Conservation (phyloP, 805 yeast species). For the Priceomyces carsonii region DNA sequence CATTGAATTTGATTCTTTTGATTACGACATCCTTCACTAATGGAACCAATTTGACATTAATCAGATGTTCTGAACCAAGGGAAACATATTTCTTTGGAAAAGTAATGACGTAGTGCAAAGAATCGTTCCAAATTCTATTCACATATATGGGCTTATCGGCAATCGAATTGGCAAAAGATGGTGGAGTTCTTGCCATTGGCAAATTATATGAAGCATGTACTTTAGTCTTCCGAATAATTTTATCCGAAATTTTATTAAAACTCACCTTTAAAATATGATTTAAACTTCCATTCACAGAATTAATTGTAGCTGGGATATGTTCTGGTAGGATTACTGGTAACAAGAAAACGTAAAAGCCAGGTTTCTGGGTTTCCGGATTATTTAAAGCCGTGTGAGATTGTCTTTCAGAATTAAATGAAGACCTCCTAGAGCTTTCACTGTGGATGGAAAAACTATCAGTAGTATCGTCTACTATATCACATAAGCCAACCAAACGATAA, state of each 20-base stretch:
- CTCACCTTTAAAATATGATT: conserved; percentile 43
- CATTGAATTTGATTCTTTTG: conserved; percentile 64
- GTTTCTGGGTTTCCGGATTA: conserved; percentile 32
- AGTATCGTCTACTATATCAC: conserved; percentile 18
- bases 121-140: conserved; percentile 71
- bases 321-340: conserved; percentile 64
- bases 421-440: conserved; percentile 15
- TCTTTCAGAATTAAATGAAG: conserved; percentile 8
- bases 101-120: conserved; percentile 69
- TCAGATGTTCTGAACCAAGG: conserved; percentile 57
- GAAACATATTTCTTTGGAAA: conserved; percentile 70
- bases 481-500: conserved; percentile 21
- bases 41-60: conserved; percentile 69
- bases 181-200: conserved; percentile 57
- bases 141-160: conserved; percentile 76
- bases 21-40: conserved; percentile 59
- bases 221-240: conserved; percentile 35
- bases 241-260: conserved; percentile 37
- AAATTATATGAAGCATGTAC: conserved; percentile 31
- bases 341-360: conserved; percentile 72
- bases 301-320: conserved; percentile 61
- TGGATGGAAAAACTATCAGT: conserved; percentile 17
- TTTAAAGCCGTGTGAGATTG: neutral
- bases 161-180: conserved; percentile 55
- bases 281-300: conserved; percentile 51